phyloP scores from a whole-genome alignment of 2,329 filamentous ascomycete species.

The Neurospora sp. region DNA sequence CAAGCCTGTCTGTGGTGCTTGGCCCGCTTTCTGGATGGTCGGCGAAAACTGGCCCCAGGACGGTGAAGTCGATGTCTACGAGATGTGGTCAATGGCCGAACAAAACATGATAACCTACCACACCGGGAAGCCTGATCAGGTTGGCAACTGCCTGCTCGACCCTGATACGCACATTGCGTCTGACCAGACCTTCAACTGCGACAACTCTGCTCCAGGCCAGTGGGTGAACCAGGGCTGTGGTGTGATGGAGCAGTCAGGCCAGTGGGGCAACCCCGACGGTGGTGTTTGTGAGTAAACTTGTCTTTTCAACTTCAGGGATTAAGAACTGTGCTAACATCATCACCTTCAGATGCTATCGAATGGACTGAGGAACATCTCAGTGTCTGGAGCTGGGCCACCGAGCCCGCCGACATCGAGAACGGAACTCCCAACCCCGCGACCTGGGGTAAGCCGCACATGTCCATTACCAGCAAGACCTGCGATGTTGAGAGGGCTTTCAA shows the following conservation, averaged over 20 bases:
- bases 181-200: constrained; percentile 29
- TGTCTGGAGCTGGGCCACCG: constrained; percentile 29
- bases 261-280: constrained; percentile 28
- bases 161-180: constrained; percentile 21
- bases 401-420: constrained; percentile 26
- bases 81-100: constrained; percentile 49
- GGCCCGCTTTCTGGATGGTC: constrained; percentile 58
- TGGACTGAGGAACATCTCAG: constrained; percentile 32
- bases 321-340: constrained; percentile 7
- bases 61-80: constrained; percentile 61
- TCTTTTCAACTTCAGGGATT: constrained; percentile 4
- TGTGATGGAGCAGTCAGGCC: constrained; percentile 27
- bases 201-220: constrained; percentile 27
- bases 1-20: constrained; percentile 53
- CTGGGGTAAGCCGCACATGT: constrained; percentile 57
- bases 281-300: constrained; percentile 28
- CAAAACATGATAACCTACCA: constrained; percentile 51
- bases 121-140: constrained; percentile 27
- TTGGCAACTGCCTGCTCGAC: constrained; percentile 28
- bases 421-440: constrained; percentile 47
- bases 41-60: constrained; percentile 47
- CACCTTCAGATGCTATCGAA: constrained; percentile 27
- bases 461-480: constrained; percentile 50
- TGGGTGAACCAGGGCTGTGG: constrained; percentile 31
- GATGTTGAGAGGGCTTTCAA: constrained; percentile 54